These are phyloP conservation scores for Calonectria fujianensis DNA, from an alignment of 2,329 filamentous ascomycete species.

Conservation along the genomic window DNA sequence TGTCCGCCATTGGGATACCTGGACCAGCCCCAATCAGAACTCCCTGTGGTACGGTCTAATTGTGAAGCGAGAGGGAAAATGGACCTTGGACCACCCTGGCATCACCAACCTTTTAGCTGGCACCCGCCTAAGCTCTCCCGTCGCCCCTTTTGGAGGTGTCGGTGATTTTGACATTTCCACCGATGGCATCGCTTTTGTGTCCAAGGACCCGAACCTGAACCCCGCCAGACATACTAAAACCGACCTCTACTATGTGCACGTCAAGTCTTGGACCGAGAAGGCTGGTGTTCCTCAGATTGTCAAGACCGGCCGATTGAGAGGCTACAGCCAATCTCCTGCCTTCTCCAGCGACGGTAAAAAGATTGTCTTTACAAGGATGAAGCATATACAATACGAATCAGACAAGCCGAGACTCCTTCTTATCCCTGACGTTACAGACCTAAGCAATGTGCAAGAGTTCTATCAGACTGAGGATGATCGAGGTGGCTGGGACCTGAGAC, in stretches of 20 bases:
- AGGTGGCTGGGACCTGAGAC: slow-evolving; percentile 77
- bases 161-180: slow-evolving; percentile 86
- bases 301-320: slow-evolving; percentile 75
- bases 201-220: slow-evolving; percentile 83
- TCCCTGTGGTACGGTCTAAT: slow-evolving; percentile 84
- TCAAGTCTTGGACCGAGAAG: slow-evolving; percentile 76
- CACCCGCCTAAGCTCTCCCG: slow-evolving; percentile 78
- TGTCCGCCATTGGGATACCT: slow-evolving; percentile 90
- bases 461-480: slow-evolving; percentile 77
- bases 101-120: slow-evolving; percentile 79
- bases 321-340: slow-evolving; percentile 79
- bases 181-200: slow-evolving; percentile 81
- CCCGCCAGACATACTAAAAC: slow-evolving; percentile 86
- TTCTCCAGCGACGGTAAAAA: slow-evolving; percentile 84
- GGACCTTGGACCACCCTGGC: slow-evolving; percentile 64
- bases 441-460: slow-evolving; percentile 77
- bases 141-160: slow-evolving; percentile 85
- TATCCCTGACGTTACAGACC: slow-evolving; percentile 75
- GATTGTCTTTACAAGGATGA: slow-evolving; percentile 88
- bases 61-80: slow-evolving; percentile 63
- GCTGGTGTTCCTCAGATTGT: slow-evolving; percentile 70
- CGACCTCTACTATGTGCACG: slow-evolving; percentile 84
- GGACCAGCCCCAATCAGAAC: slow-evolving; percentile 80
- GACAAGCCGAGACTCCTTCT: slow-evolving; percentile 81
- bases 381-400: slow-evolving; percentile 84